Conservation (phyloP, 768 basidiomycete genomes). For the Boletus reticulatus region DNA sequence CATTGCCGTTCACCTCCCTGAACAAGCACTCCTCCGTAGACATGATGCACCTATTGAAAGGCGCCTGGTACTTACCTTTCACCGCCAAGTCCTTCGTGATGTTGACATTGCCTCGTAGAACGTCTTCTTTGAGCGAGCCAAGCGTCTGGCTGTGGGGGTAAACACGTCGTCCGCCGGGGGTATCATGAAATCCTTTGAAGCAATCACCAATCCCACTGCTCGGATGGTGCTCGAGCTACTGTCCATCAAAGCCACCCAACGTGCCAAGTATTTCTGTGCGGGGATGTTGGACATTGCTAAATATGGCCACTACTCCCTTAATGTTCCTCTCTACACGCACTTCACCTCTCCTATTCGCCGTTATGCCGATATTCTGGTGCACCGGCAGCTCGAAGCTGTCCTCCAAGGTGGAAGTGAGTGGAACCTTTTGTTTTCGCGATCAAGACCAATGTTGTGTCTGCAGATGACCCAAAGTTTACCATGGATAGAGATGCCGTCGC, state of each 20-base stretch:
- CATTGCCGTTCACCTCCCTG: conserved; percentile 90
- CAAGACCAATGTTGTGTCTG: conserved; percentile 2
- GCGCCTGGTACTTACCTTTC: conserved; percentile 55
- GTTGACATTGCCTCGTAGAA: conserved; percentile 44
- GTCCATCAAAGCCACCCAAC: conserved; percentile 87
- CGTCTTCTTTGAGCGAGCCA: conserved; percentile 76
- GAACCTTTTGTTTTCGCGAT: not conserved
- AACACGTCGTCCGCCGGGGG: conserved; percentile 77
- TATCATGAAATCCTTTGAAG: conserved; percentile 82
- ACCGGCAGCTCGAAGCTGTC: conserved; percentile 93
- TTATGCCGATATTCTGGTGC: conserved; percentile 92
- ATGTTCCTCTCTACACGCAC: conserved; percentile 88
- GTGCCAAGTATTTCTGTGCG: conserved; percentile 97
- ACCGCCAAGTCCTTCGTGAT: not conserved
- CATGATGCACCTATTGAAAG: conserved; percentile 93
- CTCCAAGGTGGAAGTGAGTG: conserved; percentile 65
- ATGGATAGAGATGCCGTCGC: conserved; percentile 99
- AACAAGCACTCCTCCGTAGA: conserved; percentile 94
- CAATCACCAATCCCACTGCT: conserved; percentile 68
- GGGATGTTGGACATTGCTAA: conserved; percentile 99
- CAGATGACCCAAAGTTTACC: conserved; percentile 83
- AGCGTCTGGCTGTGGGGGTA: conserved; percentile 78
- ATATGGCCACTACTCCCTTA: conserved; percentile 91
- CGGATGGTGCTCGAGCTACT: conserved; percentile 80
- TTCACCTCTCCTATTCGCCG: conserved; percentile 92